These are phyloP conservation scores for Fagopyrum homotropicum DNA, from an alignment of 148 eudicot genomes.

Conservation along the genomic window DNA sequence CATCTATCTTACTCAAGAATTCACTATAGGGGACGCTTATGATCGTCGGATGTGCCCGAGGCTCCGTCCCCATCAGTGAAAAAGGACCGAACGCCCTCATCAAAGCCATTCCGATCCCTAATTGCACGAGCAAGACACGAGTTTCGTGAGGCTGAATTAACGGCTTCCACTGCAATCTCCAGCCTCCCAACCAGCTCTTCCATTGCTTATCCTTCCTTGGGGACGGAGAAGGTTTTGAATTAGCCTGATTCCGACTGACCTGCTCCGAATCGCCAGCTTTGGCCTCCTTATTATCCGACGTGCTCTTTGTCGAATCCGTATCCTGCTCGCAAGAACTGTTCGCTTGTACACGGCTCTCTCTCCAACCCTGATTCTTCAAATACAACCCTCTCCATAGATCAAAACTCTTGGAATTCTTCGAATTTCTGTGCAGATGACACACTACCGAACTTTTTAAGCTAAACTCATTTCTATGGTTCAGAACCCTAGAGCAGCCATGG, in stretches of 20 bases:
- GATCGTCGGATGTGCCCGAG: constrained; percentile 40
- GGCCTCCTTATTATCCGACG: constrained; percentile 31
- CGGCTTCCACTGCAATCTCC: constrained; percentile 73
- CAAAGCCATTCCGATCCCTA: constrained; percentile 64
- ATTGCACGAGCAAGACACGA: constrained; percentile 52
- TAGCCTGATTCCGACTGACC: constrained; percentile 21
- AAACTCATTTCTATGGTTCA: not conserved
- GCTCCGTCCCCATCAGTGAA: constrained; percentile 70
- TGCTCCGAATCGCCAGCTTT: constrained; percentile 31
- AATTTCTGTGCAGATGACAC: not conserved
- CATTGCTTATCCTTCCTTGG: constrained; percentile 46
- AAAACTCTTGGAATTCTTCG: constrained; percentile 14
- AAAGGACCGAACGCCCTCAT: constrained; percentile 64
- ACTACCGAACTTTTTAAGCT: not conserved
- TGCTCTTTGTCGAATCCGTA: constrained; percentile 27
- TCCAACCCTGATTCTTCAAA: constrained; percentile 17
- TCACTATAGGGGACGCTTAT: constrained; percentile 83
- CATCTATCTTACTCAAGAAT: constrained; percentile 60
- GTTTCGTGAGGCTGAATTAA: constrained; percentile 73
- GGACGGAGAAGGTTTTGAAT: constrained; percentile 25
- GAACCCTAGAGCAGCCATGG: not conserved
- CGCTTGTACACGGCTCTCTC: constrained; percentile 26
- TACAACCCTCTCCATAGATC: constrained; percentile 19
- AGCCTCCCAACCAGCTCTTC: constrained; percentile 41
- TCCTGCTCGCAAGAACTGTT: constrained; percentile 61